Conservation (phyloP, 345 rosid species). For the Pugionium cornutum region DNA sequence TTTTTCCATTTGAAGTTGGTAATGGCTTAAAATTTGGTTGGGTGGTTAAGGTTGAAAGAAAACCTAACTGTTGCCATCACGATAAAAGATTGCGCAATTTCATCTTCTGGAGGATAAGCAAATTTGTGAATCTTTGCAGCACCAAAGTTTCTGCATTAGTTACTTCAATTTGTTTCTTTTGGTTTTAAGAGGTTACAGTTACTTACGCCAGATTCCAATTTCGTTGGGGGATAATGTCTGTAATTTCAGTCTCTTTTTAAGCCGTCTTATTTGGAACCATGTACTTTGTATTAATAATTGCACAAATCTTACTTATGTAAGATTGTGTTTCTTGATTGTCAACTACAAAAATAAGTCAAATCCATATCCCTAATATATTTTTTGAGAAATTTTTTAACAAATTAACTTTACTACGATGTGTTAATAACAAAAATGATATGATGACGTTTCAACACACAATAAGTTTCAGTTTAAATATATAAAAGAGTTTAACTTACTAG, state of each 20-base stretch:
- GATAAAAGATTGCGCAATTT: slow-evolving; percentile 21
- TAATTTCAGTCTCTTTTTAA: background rate
- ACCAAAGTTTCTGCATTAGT: slow-evolving; percentile 14
- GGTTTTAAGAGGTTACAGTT: slow-evolving; percentile 12
- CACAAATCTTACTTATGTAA: too few relatives aligned
- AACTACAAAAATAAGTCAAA: too few relatives aligned
- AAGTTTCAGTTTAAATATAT: too few relatives aligned
- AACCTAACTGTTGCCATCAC: slow-evolving; percentile 2
- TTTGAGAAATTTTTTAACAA: too few relatives aligned
- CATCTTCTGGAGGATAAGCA: slow-evolving; percentile 10
- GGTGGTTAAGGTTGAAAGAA: slow-evolving; percentile 3
- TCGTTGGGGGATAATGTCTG: background rate
- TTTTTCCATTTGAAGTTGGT: too few relatives aligned
- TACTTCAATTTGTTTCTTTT: background rate
- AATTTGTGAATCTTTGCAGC: slow-evolving; percentile 22
- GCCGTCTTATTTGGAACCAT: background rate
- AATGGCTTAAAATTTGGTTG: background rate
- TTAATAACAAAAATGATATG: too few relatives aligned
- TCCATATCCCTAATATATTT: too few relatives aligned
- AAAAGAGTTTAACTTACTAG: too few relatives aligned
- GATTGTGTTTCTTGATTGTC: too few relatives aligned
- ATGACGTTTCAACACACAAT: too few relatives aligned
- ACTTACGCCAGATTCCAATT: background rate
- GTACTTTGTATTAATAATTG: too few relatives aligned
- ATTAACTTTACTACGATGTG: too few relatives aligned